Evolutionary conservation across 305 asterid genomes (phyloP).

Genomic region (Solanum hybrid): DNA sequence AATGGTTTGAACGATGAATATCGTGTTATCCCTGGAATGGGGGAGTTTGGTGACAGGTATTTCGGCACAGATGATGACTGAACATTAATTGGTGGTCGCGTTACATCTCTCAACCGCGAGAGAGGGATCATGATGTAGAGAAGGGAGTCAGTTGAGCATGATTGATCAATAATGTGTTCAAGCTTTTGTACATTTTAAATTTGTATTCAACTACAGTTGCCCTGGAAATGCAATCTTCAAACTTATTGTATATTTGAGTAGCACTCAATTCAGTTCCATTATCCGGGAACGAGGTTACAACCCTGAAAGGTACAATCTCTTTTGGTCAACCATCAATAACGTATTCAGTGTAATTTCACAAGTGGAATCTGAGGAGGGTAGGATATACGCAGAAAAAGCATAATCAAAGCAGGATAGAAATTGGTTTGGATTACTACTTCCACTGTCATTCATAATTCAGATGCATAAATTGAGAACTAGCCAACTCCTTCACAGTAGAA

Average conservation of each 20-base stretch:
- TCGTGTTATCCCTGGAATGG: constrained; percentile 95
- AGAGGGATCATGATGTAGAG: not conserved
- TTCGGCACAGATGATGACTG: constrained; percentile 86
- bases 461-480: not conserved
- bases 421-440: not conserved
- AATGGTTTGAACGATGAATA: constrained; percentile 64
- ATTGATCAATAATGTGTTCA: not conserved
- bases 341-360: not conserved
- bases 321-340: not conserved
- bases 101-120: not conserved
- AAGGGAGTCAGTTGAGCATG: not conserved
- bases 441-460: not conserved
- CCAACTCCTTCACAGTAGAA: not conserved
- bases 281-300: not conserved
- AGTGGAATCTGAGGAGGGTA: not conserved
- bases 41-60: constrained; percentile 92
- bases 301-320: not conserved
- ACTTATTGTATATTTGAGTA: not conserved
- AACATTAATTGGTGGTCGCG: not conserved
- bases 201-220: not conserved
- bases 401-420: not conserved
- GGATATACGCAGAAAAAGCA: not conserved
- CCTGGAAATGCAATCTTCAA: not conserved
- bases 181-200: not conserved
- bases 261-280: not conserved